These are phyloP conservation scores for Sergeia podlipaevii DNA, from an alignment of 208 protist genomes.

Conservation along the genomic window DNA sequence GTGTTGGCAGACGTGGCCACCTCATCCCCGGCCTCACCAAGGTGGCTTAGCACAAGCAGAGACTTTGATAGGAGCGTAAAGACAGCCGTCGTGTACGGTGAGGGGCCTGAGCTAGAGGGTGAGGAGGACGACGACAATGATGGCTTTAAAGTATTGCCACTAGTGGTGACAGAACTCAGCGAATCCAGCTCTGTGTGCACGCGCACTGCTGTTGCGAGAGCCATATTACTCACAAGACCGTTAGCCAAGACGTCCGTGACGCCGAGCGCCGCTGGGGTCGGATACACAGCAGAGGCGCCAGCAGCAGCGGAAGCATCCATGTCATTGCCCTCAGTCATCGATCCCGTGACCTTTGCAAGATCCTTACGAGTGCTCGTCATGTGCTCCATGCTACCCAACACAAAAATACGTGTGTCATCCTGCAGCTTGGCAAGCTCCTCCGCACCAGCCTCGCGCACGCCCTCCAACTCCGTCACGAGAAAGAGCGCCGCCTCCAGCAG, in stretches of 20 bases:
- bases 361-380: conserved; percentile 57
- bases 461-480: conserved; percentile 49
- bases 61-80: conserved; percentile 55
- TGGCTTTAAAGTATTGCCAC: neutral
- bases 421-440: conserved; percentile 39
- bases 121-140: neutral
- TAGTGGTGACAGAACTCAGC: neutral
- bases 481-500: conserved; percentile 44
- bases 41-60: conserved; percentile 36
- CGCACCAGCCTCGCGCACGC: conserved; percentile 28
- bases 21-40: conserved; percentile 42
- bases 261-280: conserved; percentile 43
- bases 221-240: conserved; percentile 50
- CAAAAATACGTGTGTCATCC: conserved; percentile 28
- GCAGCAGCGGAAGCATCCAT: conserved; percentile 5
- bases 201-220: conserved; percentile 57
- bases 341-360: conserved; percentile 8
- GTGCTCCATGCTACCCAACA: conserved; percentile 36
- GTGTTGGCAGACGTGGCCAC: conserved; percentile 52
- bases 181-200: conserved; percentile 36
- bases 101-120: neutral
- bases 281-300: conserved; percentile 21
- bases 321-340: neutral
- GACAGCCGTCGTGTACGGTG: conserved; percentile 30
- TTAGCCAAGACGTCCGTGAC: conserved; percentile 49